Evolutionary conservation across 495 filamentous ascomycete genomes (phyloP), one percentile per base, ranked within the genome.

Genomic region (Halenospora varia): DNA sequence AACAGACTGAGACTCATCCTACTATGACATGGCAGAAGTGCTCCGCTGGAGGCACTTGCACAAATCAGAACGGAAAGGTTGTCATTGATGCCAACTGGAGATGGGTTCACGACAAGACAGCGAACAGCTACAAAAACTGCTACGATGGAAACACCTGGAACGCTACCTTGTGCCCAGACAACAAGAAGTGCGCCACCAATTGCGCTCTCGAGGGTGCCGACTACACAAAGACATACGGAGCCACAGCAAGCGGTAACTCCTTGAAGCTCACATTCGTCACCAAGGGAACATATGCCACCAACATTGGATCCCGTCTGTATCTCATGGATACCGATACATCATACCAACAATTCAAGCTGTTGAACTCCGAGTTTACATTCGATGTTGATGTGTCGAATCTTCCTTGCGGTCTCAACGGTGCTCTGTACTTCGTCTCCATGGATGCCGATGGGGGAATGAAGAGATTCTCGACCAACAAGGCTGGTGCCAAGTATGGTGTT

Each of bases 361-460:
- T 83, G 60, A 80, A 82, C 63, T 71, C 77, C 61, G 87, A 90
- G 72, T 79, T 90, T 62, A 84, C 81, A 8, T 88, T 90, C 58
- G 83, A 85, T 51, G 86, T 88, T 0, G 86, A 90, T 54, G 73
- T 83, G 20, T 84, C 81, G 22, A 77, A 81, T 25, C 71, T 89
- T 17, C 82, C 84, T 1, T 90, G 87, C 62, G 87, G 87, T 44
- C 79, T 85, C 59, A 88, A 91, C 68, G 87, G 87, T 50, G 87
- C 87, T 10, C 68, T 90, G 20, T 90, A 90, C 71, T 77, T 90
- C 10, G 76, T 81, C 2, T 68, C 80, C 58, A 90, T 90, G 87
- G 81, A 85, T 44, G 67, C 74, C 13, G 80, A 83, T 47, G 87
- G 87, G 67, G 87, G 84, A 40, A 70, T 77, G 58, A 56, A 77